These are phyloP conservation scores for Pisolithus microcarpus DNA, from an alignment of 768 basidiomycete species.

Conservation along the genomic window DNA sequence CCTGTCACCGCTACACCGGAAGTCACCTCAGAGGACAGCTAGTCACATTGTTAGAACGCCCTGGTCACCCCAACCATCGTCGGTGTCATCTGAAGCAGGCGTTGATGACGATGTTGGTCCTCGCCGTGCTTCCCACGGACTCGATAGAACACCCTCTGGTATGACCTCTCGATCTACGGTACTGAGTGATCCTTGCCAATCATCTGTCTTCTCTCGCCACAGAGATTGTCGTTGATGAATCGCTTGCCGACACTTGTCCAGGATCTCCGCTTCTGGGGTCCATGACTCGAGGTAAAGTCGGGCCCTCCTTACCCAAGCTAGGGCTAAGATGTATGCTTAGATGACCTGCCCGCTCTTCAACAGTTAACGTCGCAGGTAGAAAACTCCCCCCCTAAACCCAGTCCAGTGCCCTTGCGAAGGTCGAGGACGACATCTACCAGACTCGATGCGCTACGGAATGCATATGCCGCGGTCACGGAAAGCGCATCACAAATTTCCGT, in stretches of 20 bases:
- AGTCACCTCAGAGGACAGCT: not conserved
- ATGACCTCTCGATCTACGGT: not conserved
- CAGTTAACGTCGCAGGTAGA: conserved; percentile 8
- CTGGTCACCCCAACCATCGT: not conserved
- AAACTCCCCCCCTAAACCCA: conserved; percentile 3
- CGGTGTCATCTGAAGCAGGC: conserved; percentile 12
- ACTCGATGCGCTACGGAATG: conserved; percentile 38
- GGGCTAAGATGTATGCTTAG: conserved; percentile 6
- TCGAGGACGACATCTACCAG: conserved; percentile 35
- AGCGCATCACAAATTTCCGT: conserved; percentile 44
- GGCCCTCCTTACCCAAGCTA: not conserved
- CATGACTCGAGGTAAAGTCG: not conserved
- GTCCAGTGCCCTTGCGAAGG: conserved; percentile 25
- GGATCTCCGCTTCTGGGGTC: conserved; percentile 7
- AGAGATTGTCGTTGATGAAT: conserved; percentile 21
- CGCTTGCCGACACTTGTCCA: conserved; percentile 5
- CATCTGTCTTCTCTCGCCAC: not conserved
- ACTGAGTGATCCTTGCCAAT: not conserved
- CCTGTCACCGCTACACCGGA: not conserved
- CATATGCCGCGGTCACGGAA: conserved; percentile 36
- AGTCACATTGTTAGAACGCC: not conserved
- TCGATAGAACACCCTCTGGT: conserved; percentile 17
- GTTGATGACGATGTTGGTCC: conserved; percentile 19
- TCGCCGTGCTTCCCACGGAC: conserved; percentile 23
- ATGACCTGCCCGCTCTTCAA: not conserved